Conservation (phyloP, 371 early-diverging fungal species). For the Haplosporangium sp. region DNA sequence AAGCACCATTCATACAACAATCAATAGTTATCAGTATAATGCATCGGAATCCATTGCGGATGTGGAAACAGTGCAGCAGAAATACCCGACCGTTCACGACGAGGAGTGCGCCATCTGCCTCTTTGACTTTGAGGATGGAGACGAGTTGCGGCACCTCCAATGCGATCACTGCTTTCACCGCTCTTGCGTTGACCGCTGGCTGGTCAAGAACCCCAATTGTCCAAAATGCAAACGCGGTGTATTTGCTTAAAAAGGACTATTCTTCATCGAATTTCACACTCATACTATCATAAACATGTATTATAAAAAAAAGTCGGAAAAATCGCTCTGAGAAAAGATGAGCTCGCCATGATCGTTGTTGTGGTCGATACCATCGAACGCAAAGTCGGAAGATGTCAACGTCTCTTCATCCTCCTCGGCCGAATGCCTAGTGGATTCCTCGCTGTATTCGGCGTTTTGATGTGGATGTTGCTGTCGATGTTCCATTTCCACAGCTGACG, state of each 20-base stretch:
- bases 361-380: background rate
- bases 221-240: constrained; percentile 56
- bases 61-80: background rate
- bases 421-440: no score
- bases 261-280: no score
- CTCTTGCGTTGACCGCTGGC: constrained; percentile 88
- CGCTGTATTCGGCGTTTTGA: no score
- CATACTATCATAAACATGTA: no score
- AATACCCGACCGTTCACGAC: constrained; percentile 13
- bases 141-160: constrained; percentile 66
- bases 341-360: background rate
- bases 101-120: constrained; percentile 72
- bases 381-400: background rate
- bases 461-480: no score
- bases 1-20: background rate
- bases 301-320: background rate
- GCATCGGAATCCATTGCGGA: background rate
- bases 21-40: no score
- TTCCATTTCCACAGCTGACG: no score
- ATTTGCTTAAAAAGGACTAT: background rate
- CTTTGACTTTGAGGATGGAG: constrained; percentile 71
- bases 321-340: background rate
- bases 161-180: constrained; percentile 88
- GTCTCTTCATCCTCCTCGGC: no score
- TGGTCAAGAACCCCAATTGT: constrained; percentile 56